Base-by-base conservation (phyloP, 352 stramenopile genomes). In the Globisporangium camurandrum region DNA sequence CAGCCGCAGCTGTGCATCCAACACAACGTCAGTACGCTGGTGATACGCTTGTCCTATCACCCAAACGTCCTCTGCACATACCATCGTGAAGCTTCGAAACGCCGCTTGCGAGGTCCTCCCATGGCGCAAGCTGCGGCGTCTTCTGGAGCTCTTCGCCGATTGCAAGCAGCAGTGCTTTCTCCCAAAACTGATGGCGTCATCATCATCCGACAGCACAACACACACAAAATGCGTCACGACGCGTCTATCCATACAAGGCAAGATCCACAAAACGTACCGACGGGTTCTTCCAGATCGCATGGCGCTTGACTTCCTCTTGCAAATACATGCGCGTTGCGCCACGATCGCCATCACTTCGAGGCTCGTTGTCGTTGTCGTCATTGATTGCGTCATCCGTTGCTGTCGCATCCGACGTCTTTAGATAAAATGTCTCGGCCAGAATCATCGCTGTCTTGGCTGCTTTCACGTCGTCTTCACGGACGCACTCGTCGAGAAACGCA, bases 171-270 rank as follows among this genome's bases (percentile, higher is more conserved):
- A 93, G 54, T 17, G 82, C 82, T 46, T 91, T 93, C 54, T 93
- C 82, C 82, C 82, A 93, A 44, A 93, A 93, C 66, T 87, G 51
- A n/a, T n/a, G n/a, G n/a, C n/a, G n/a, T n/a, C n/a, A n/a, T n/a
- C n/a, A n/a, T n/a, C n/a, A n/a, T n/a, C n/a, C n/a, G n/a, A n/a
- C n/a, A n/a, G n/a, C n/a, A n/a, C n/a, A 12, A 24, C 26, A 27
- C 23, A 39, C 19, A 47, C 24, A 48, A 19, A 34, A 20, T 26
- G 34, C 19, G 33, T 40, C 17, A 51, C 2, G 16, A 45, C 30
- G 30, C 16, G 14, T n/a, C 16, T 1, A 12, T 17, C 30, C 5
- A 17, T 19, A 17, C 9, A 36, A 34, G 41, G 1, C 14, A 14
- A 9, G 11, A 8, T 8, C 11, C 0, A 2, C 41, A 8, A 8